Conservation (phyloP, 2,329 filamentous ascomycete genomes). For the Hortaea werneckii region DNA sequence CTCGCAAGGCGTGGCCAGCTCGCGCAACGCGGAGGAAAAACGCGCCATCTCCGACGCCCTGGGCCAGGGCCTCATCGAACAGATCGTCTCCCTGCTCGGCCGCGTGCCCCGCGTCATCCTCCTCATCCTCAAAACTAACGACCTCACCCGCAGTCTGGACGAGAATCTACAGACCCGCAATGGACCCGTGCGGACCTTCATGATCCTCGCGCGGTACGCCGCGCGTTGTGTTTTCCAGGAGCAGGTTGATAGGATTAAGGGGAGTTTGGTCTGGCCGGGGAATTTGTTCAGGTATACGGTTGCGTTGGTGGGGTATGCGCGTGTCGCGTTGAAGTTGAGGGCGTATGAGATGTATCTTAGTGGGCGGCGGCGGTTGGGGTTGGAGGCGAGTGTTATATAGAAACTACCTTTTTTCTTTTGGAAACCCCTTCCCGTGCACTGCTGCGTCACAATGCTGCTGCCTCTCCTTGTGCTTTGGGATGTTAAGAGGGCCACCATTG, state of each 20-base stretch:
- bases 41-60: conserved; percentile 75
- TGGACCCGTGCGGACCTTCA: conserved; percentile 51
- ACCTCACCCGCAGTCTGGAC: conserved; percentile 85
- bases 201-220: conserved; percentile 56
- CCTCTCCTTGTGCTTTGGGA: too few species aligned
- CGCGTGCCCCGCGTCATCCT: conserved; percentile 86
- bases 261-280: conserved; percentile 41
- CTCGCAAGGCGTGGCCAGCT: conserved; percentile 41
- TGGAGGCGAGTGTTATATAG: conserved; percentile 17
- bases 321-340: conserved; percentile 48
- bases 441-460: too few species aligned
- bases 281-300: conserved; percentile 42
- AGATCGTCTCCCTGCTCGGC: conserved; percentile 78
- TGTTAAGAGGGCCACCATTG: too few species aligned
- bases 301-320: conserved; percentile 44
- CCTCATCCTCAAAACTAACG: conserved; percentile 94
- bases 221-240: conserved; percentile 54
- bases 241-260: conserved; percentile 42
- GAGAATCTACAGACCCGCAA: conserved; percentile 72
- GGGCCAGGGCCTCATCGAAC: conserved; percentile 69
- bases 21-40: conserved; percentile 67
- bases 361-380: conserved; percentile 40
- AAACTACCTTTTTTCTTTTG: too few species aligned
- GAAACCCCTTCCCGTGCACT: too few species aligned
- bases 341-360: conserved; percentile 49